Percentiles rank a stretch among this genome's conserved stretches.
phyloP scores from a whole-genome alignment of 1,284 basidiomycete genomes.

The Apiotrichum mycotoxinovorans region DNA sequence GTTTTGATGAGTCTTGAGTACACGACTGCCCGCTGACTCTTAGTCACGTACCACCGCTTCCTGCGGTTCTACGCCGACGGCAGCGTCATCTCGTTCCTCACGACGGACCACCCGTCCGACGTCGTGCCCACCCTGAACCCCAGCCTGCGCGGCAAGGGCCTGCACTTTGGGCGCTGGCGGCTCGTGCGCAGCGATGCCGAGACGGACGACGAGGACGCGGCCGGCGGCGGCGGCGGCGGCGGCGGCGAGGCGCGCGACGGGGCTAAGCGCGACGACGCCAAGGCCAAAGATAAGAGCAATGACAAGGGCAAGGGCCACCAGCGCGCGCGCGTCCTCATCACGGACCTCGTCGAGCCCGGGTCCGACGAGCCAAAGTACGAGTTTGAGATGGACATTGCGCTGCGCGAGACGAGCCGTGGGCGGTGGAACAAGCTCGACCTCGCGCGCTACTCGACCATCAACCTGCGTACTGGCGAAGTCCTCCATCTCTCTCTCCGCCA shows the following conservation, averaged over 20 bases:
- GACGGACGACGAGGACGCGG: constrained; percentile 2
- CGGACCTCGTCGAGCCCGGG: constrained; percentile 46
- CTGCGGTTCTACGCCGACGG: constrained; percentile 88
- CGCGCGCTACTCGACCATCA: constrained; percentile 67
- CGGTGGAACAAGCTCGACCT: constrained; percentile 85
- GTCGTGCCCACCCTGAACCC: constrained; percentile 75
- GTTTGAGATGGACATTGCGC: constrained; percentile 76
- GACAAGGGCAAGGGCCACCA: not conserved
- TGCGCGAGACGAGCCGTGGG: constrained; percentile 74
- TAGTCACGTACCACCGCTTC: constrained; percentile 52
- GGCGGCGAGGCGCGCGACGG: not conserved
- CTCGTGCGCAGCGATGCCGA: constrained; percentile 27
- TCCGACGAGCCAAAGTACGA: constrained; percentile 59
- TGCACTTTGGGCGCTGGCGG: constrained; percentile 47
- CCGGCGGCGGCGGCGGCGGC: not conserved
- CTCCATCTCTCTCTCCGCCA: constrained; percentile 70
- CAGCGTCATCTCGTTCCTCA: constrained; percentile 75
- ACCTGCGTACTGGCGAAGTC: constrained; percentile 69
- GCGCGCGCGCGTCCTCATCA: constrained; percentile 29
- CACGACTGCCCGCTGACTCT: not conserved
- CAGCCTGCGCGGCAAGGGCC: constrained; percentile 70
- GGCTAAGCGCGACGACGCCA: not conserved
- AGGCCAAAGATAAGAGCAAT: not conserved
- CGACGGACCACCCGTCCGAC: constrained; percentile 74
- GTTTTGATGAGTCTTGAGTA: constrained; percentile 23